A percentile compares a stretch with the other conserved stretches of the same genome.
Evolutionary conservation across 1,284 basidiomycete species (phyloP).

Genomic region (Cryptococcus sp.): DNA sequence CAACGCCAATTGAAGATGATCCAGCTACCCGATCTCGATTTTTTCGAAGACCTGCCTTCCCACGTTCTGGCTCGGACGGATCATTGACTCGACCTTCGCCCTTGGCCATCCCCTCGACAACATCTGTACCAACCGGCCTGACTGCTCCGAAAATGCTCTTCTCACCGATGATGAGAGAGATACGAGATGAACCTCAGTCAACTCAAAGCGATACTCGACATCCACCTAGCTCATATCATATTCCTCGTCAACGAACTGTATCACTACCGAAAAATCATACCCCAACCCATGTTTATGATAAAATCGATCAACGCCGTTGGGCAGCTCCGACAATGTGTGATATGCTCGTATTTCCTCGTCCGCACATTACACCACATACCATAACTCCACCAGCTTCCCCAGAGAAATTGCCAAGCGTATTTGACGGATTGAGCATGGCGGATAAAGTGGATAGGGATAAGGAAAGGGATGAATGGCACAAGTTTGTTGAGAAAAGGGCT

Average conservation of each 20-base stretch:
- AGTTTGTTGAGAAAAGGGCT: constrained; percentile 15
- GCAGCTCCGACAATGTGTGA: constrained; percentile 34
- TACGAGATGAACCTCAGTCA: background rate
- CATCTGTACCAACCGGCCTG: constrained; percentile 38
- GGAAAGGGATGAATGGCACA: constrained; percentile 32
- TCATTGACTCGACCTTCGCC: background rate
- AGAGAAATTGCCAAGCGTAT: constrained; percentile 5
- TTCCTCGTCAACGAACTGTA: constrained; percentile 12
- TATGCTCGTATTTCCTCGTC: constrained; percentile 35
- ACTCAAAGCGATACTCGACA: background rate
- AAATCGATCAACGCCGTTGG: constrained; percentile 18
- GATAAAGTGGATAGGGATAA: constrained; percentile 12
- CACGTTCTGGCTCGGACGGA: background rate
- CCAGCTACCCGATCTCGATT: background rate
- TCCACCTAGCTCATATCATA: background rate
- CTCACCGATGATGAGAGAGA: constrained; percentile 30
- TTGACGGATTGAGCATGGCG: constrained; percentile 2
- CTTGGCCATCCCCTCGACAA: constrained; percentile 21
- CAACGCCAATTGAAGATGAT: background rate
- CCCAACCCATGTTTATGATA: constrained; percentile 4
- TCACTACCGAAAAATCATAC: constrained; percentile 7
- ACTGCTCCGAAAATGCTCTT: constrained; percentile 35
- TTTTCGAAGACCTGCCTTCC: constrained; percentile 18
- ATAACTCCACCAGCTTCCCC: constrained; percentile 38
- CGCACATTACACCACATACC: constrained; percentile 31